A percentile compares a stretch with the other conserved stretches of the same genome.
Conservation (phyloP, 805 yeast genomes). For the Suhomyces tanzawaensis region DNA sequence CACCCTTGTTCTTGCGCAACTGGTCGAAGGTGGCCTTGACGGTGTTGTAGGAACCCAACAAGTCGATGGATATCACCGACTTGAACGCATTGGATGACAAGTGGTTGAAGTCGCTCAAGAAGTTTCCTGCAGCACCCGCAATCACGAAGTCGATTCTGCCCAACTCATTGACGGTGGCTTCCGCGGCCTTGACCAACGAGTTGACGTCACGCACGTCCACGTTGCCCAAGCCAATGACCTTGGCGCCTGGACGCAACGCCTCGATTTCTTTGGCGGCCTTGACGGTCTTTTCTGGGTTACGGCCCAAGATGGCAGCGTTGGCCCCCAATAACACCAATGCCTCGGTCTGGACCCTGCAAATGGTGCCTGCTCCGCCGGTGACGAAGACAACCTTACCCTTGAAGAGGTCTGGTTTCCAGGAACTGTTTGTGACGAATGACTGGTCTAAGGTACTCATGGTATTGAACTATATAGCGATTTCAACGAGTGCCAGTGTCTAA, state of each 20-base stretch:
- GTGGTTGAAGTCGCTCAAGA: slow-evolving; percentile 73
- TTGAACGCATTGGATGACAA: slow-evolving; percentile 85
- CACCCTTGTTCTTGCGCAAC: slow-evolving; percentile 65
- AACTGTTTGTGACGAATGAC: slow-evolving; percentile 25
- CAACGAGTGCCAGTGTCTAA: background rate
- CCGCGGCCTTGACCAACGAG: slow-evolving; percentile 61
- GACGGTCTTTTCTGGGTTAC: slow-evolving; percentile 65
- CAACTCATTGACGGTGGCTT: slow-evolving; percentile 58
- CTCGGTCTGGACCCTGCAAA: slow-evolving; percentile 85
- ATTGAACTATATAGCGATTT: background rate
- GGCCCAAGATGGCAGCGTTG: slow-evolving; percentile 80
- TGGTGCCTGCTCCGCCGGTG: slow-evolving; percentile 97
- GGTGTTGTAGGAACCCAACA: slow-evolving; percentile 86
- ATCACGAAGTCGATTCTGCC: slow-evolving; percentile 85
- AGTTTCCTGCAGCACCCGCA: slow-evolving; percentile 97
- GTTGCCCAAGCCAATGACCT: slow-evolving; percentile 67
- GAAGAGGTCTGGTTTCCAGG: slow-evolving; percentile 63
- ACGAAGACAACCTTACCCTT: slow-evolving; percentile 83
- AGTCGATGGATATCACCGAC: slow-evolving; percentile 81
- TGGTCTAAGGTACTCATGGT: slow-evolving; percentile 31
- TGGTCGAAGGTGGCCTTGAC: slow-evolving; percentile 76
- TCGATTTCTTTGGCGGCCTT: slow-evolving; percentile 66
- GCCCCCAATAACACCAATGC: slow-evolving; percentile 84
- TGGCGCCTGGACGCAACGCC: slow-evolving; percentile 54
- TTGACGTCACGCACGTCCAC: slow-evolving; percentile 76